Evolutionary conservation across 306 rosid genomes (phyloP).

Genomic region (Aeschynomene evenia): DNA sequence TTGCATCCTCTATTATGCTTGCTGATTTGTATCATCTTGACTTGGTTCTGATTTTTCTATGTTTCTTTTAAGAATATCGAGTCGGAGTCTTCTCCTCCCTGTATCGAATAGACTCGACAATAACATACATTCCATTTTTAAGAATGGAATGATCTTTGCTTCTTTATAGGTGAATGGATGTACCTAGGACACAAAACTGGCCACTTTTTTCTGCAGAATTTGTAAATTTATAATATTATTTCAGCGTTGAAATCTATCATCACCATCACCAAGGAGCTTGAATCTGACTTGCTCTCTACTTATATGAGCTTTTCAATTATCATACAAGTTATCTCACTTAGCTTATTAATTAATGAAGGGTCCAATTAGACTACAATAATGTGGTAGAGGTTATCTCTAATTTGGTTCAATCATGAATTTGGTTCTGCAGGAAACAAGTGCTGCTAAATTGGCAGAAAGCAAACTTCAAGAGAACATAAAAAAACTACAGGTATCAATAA

Average conservation of each 20-base stretch:
- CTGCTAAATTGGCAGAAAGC: conserved; percentile 70
- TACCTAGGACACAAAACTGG: background rate
- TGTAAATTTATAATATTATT: background rate
- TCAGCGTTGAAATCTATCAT: background rate
- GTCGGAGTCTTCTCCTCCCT: too few relatives aligned
- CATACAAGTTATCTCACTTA: background rate
- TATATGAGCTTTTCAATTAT: background rate
- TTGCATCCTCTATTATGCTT: conserved; percentile 2
- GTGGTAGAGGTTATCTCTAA: background rate
- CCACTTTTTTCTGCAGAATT: background rate
- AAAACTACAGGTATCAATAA: conserved; percentile 74
- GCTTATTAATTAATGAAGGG: background rate
- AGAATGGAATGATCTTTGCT: background rate
- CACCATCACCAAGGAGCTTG: background rate
- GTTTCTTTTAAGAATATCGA: too few relatives aligned
- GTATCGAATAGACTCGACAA: too few relatives aligned
- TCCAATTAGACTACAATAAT: background rate
- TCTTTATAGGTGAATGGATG: background rate
- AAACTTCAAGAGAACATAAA: conserved; percentile 67
- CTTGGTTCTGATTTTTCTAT: too few relatives aligned
- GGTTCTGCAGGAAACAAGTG: conserved; percentile 60
- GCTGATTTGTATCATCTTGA: too few relatives aligned
- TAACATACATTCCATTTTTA: background rate
- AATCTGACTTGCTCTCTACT: background rate
- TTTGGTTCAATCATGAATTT: conserved; percentile 15